A percentile compares a stretch with the other conserved stretches of the same genome.
Conservation (phyloP, 2,329 filamentous ascomycete genomes). For the Arthroderma sp. region DNA sequence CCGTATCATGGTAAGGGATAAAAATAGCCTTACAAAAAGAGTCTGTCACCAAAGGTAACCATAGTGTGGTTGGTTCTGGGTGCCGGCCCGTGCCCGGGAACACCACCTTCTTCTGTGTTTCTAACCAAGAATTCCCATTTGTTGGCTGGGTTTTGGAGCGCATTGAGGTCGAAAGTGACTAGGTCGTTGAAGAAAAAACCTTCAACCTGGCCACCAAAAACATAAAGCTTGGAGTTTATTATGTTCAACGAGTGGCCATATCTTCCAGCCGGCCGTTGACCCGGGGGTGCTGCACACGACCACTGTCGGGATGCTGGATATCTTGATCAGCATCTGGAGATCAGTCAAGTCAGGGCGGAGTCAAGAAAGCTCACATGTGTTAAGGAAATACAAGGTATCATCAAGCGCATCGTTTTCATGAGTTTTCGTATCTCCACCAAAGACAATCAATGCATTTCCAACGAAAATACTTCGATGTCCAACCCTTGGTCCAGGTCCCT, state of each 20-base stretch:
- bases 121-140: conserved; percentile 87
- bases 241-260: conserved; percentile 97
- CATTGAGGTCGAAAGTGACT: conserved; percentile 88
- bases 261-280: conserved; percentile 71
- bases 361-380: conserved; percentile 63
- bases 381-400: conserved; percentile 89
- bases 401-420: conserved; percentile 84
- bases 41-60: conserved; percentile 80
- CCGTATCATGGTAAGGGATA: conserved; percentile 1
- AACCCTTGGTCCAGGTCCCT: conserved; percentile 88
- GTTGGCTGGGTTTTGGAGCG: conserved; percentile 78
- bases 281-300: conserved; percentile 83
- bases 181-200: conserved; percentile 97
- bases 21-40: conserved; percentile 61
- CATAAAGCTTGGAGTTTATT: conserved; percentile 88
- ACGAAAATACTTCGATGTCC: conserved; percentile 89
- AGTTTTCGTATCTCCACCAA: conserved; percentile 95
- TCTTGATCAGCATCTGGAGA: conserved; percentile 19
- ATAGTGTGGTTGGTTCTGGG: conserved; percentile 90
- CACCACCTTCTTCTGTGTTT: conserved; percentile 49
- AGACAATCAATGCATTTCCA: conserved; percentile 97
- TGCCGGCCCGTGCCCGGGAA: conserved; percentile 58
- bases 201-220: conserved; percentile 95
- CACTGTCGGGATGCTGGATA: conserved; percentile 81
- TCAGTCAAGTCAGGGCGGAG: neutral